Base-by-base conservation (phyloP, 345 rosid genomes). In the Syzygium grande region DNA sequence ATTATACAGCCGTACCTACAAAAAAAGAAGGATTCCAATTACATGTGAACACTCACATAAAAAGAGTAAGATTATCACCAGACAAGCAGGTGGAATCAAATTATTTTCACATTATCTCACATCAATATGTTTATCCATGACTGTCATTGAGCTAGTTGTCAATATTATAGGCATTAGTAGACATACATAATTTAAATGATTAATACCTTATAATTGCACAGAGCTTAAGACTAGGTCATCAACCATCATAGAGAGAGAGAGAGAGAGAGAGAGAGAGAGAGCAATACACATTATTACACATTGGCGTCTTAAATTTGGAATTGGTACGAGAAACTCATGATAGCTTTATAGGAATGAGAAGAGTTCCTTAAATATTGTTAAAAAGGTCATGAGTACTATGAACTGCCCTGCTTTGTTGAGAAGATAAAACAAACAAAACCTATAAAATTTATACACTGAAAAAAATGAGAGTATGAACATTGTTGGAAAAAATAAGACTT, bases 1-100 rank as follows among this genome's bases (percentile, higher is more conserved):
- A 87, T 89, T 88, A 90, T 93, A 92, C 19, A 94, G 85, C 96
- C 95, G 93, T 49, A 93, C 95, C 95, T 92, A 90, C 88, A 90
- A 79, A n/a, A n/a, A n/a, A n/a, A n/a, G n/a, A n/a, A n/a, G n/a
- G n/a, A n/a, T n/a, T n/a, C n/a, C n/a, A n/a, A n/a, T n/a, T n/a
- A n/a, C 73, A 63, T 14, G 9, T 63, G 17, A 61, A 61, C 68
- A 61, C 4, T n/a, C 17, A 13, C 34, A 13, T 61, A 0, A n/a
- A 59, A 61, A n/a, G 38, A 63, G 6, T n/a, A 63, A 14, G 38
- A 63, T 2, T 63, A 63, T 2, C 19, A 14, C 21, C 73, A 63
- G 38, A n/a, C 9, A 6, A 63, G 38, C 73, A 63, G 68, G 9
- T 61, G 68, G 68, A 61, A 61, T 13, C 34, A 61, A 61, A 11